Conservation (phyloP, 2,329 filamentous ascomycete species). For the Clarireedia hainanense region DNA sequence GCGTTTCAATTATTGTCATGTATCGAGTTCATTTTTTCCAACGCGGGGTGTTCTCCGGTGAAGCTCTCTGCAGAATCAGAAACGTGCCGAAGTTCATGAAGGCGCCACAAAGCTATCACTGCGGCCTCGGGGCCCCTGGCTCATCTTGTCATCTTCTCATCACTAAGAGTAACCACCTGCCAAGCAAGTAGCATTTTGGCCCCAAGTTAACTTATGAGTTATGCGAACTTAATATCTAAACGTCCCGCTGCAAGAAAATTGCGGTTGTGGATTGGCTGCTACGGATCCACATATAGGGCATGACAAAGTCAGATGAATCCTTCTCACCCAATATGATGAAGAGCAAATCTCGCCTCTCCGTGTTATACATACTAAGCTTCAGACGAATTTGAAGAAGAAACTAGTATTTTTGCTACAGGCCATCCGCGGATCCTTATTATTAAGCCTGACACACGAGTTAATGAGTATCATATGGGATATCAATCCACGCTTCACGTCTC, state of each 20-base stretch:
- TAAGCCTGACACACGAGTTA: slow-evolving; percentile 2
- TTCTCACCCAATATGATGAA: slow-evolving; percentile 2
- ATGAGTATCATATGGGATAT: background rate
- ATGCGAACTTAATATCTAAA: background rate
- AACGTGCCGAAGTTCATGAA: background rate
- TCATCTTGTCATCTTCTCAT: background rate
- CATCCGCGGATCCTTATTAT: slow-evolving; percentile 7
- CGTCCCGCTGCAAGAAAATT: background rate
- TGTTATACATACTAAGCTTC: slow-evolving; percentile 6
- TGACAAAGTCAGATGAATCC: slow-evolving; percentile 8
- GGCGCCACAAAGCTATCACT: background rate
- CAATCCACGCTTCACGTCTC: background rate
- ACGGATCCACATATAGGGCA: slow-evolving; percentile 4
- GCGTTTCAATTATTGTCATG: background rate
- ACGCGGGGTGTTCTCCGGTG: background rate
- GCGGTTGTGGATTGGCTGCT: background rate
- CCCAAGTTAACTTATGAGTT: background rate
- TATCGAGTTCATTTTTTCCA: background rate
- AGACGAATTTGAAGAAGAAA: slow-evolving; percentile 2
- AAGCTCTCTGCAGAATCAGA: background rate
- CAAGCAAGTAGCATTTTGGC: background rate
- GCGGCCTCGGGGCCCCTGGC: background rate
- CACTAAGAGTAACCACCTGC: background rate
- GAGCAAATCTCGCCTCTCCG: slow-evolving; percentile 3
- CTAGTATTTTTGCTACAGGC: slow-evolving; percentile 1